Evolutionary conservation across 192 early-diverging fungal species (phyloP), one percentile per base, ranked within the genome.

Genomic region (Gigaspora rosea): DNA sequence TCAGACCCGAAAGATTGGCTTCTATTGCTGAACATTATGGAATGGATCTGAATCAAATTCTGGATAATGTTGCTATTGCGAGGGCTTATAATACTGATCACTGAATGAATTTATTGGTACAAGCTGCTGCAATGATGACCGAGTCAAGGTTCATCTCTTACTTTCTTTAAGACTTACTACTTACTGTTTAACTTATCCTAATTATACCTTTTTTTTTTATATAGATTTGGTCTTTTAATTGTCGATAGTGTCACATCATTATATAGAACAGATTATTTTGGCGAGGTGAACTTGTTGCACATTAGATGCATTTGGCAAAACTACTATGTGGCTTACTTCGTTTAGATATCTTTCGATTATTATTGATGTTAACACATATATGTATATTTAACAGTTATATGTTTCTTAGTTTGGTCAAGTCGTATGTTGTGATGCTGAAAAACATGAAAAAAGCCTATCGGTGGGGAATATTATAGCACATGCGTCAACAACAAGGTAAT

Each of bases 401-500:
- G 11, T 72, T 62, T 65, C 32, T 10, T 77, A 93, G 90, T 99
- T 96, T 87, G 96, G 96, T 67, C 97, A 99, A 85, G 96, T 99
- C 3, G 96, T 99, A 8, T 66, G 92, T 98, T 0, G 96, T 87
- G 91, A 89, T 35, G 83, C 93, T 18, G 94, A n/a, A n/a, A n/a
- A n/a, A n/a, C 96, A n/a, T 75, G 92, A 92, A 97, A 96, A 79
- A 99, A 99, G 73, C 97, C 97, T 2, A 96, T 97, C 74, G 97
- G 97, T 63, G 97, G 97, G n/a, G 73, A 96, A 99, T 82, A 97
- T 99, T 52, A 97, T 98, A 80, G 96, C 97, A 0, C 97, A 99
- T 73, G 88, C 97, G n/a, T 97, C 96, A 58, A 97, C 96, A 11
- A 99, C 97, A 16, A 87, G 97, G 92, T 95, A 87, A 67, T 49